These are phyloP conservation scores for Nicotiana otophora DNA, from an alignment of 257 asterid species.

Conservation along the genomic window DNA sequence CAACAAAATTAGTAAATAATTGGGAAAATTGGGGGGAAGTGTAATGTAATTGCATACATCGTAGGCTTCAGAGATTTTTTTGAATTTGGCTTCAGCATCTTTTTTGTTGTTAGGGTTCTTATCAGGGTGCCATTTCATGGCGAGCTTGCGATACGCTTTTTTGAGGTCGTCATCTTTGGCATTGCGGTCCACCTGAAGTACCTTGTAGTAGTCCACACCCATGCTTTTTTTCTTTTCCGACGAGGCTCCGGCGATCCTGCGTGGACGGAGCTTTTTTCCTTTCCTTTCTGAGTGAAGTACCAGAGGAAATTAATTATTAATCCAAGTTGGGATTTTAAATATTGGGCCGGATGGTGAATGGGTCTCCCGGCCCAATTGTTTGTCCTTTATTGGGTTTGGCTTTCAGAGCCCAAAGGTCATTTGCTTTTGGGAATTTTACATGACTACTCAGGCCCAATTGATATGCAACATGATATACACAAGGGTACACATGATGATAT, in stretches of 20 bases:
- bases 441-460: no score
- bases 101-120: constrained; percentile 63
- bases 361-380: no score
- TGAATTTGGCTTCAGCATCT: constrained; percentile 67
- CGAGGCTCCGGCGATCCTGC: neutral
- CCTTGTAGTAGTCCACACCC: constrained; percentile 64
- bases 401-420: no score
- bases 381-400: no score
- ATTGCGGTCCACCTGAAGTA: constrained; percentile 52
- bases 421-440: no score
- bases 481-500: no score
- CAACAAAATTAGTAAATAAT: neutral
- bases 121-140: constrained; percentile 78
- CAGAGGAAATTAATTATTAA: no score
- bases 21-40: neutral
- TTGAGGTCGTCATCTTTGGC: constrained; percentile 65
- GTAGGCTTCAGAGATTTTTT: constrained; percentile 68
- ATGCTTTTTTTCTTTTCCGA: constrained; percentile 14
- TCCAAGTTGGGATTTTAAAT: no score
- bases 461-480: no score
- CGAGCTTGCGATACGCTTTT: constrained; percentile 61
- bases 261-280: neutral
- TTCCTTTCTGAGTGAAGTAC: no score
- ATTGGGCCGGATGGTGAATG: no score
- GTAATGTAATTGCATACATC: constrained; percentile 30